These are phyloP conservation scores for Penicillium sp. DNA, from an alignment of 2,329 filamentous ascomycete species.

Conservation along the genomic window DNA sequence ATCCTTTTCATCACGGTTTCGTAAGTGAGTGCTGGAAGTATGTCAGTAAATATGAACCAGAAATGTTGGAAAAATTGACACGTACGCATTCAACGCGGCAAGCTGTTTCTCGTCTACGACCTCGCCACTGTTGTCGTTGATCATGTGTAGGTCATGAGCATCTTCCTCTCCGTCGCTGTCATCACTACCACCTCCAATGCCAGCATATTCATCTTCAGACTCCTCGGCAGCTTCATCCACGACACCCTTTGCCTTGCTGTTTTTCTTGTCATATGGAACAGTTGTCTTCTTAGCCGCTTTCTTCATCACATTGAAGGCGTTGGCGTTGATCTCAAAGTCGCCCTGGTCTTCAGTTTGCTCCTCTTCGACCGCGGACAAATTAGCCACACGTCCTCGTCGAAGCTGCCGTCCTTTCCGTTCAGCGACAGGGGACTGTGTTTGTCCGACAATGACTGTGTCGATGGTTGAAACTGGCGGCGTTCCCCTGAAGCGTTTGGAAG, in stretches of 20 bases:
- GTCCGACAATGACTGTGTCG: conserved; percentile 66
- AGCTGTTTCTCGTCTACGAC: conserved; percentile 79
- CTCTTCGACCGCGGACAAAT: conserved; percentile 53
- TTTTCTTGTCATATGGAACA: conserved; percentile 76
- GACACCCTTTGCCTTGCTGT: conserved; percentile 83
- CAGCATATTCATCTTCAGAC: conserved; percentile 97
- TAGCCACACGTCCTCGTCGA: conserved; percentile 50
- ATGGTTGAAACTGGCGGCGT: conserved; percentile 68
- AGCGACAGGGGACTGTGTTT: conserved; percentile 67
- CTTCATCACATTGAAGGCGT: conserved; percentile 73
- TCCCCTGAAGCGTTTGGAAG: conserved; percentile 65
- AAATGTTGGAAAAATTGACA: conserved; percentile 29
- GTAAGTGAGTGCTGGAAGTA: conserved; percentile 70
- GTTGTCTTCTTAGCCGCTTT: conserved; percentile 63
- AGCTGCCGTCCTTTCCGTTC: conserved; percentile 63
- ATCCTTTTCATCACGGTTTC: conserved; percentile 79
- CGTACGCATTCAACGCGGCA: conserved; percentile 87
- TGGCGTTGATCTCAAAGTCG: conserved; percentile 44
- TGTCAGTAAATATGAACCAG: conserved; percentile 23
- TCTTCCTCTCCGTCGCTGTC: conserved; percentile 80
- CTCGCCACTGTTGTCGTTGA: conserved; percentile 79
- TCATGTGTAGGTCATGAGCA: conserved; percentile 81
- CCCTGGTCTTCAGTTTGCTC: conserved; percentile 33
- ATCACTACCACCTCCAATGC: conserved; percentile 85
- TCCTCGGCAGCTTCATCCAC: conserved; percentile 94